A percentile compares a stretch with the other conserved stretches of the same genome.
phyloP scores from a whole-genome alignment of 78 protist genomes.

The Dictyostelium capitatum region DNA sequence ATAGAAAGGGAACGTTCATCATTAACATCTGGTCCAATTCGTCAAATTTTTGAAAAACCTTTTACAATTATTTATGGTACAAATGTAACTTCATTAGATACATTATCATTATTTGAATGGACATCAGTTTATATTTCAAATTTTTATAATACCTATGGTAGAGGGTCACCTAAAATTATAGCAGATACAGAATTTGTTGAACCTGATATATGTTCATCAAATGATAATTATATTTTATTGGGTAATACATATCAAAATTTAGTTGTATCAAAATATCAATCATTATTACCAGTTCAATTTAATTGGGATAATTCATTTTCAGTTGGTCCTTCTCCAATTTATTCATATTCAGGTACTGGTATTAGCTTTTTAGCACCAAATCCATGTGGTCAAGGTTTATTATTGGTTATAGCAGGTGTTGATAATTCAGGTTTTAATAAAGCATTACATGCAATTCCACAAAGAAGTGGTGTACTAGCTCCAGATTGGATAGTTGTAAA shows the following conservation, averaged over 20 bases:
- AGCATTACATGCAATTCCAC: conserved; percentile 45
- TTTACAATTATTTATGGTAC: conserved; percentile 49
- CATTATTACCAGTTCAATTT: conserved; percentile 6
- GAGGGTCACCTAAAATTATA: conserved; percentile 35
- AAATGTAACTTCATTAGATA: background rate
- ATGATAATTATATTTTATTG: conserved; percentile 38
- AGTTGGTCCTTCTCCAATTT: background rate
- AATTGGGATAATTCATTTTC: conserved; percentile 13
- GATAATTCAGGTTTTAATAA: conserved; percentile 24
- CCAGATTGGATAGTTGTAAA: conserved; percentile 62
- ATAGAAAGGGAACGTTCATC: conserved; percentile 22
- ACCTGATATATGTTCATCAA: background rate
- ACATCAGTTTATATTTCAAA: conserved; percentile 34
- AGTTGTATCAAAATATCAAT: conserved; percentile 13
- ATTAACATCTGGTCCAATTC: conserved; percentile 47
- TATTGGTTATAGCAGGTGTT: conserved; percentile 28
- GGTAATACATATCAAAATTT: conserved; percentile 35
- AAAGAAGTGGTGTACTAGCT: conserved; percentile 25
- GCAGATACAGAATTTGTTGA: conserved; percentile 27
- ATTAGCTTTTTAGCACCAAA: conserved; percentile 36
- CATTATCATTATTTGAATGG: background rate
- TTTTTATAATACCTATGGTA: conserved; percentile 48
- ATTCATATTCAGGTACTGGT: conserved; percentile 12
- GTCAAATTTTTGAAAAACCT: conserved; percentile 56
- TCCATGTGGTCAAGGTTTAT: conserved; percentile 47